These are phyloP conservation scores for Tolypocladium ophioglossoides DNA, from an alignment of 2,329 filamentous ascomycete genomes.

Conservation along the genomic window DNA sequence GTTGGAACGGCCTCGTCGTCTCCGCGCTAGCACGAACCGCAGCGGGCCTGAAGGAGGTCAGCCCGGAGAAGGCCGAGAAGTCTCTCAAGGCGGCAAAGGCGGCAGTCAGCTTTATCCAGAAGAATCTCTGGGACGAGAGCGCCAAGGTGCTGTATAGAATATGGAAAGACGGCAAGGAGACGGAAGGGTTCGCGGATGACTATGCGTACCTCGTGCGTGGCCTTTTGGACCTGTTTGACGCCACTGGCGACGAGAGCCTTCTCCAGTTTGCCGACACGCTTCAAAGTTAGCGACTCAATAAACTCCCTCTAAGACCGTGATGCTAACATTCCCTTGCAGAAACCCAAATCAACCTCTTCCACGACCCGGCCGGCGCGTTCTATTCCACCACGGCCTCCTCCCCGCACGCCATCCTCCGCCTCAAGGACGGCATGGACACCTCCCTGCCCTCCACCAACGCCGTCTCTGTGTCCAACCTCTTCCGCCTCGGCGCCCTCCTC, in stretches of 20 bases:
- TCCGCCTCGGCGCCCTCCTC: conserved; percentile 63
- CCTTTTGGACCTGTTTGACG: conserved; percentile 73
- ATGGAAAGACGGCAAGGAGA: conserved; percentile 56
- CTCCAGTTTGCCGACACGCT: conserved; percentile 73
- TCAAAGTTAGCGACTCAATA: conserved; percentile 46
- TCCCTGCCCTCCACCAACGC: conserved; percentile 86
- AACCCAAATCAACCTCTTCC: conserved; percentile 67
- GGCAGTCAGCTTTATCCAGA: conserved; percentile 61
- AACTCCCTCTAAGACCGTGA: background rate
- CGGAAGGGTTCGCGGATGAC: conserved; percentile 78
- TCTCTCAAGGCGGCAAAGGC: conserved; percentile 58
- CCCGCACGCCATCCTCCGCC: conserved; percentile 64
- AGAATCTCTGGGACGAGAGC: conserved; percentile 58
- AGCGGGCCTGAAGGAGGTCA: conserved; percentile 52
- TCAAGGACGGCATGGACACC: conserved; percentile 94
- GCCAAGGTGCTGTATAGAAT: conserved; percentile 60
- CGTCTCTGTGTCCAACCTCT: conserved; percentile 76
- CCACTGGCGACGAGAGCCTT: conserved; percentile 65
- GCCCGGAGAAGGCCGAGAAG: conserved; percentile 42
- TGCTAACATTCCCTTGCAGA: conserved; percentile 29
- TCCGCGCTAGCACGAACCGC: conserved; percentile 68
- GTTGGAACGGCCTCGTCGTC: conserved; percentile 85
- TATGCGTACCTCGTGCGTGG: conserved; percentile 84
- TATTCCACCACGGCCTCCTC: conserved; percentile 57
- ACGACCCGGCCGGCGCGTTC: conserved; percentile 62